Conservation (phyloP, 2,329 filamentous ascomycete species). For the Phaeosphaeria sp. region DNA sequence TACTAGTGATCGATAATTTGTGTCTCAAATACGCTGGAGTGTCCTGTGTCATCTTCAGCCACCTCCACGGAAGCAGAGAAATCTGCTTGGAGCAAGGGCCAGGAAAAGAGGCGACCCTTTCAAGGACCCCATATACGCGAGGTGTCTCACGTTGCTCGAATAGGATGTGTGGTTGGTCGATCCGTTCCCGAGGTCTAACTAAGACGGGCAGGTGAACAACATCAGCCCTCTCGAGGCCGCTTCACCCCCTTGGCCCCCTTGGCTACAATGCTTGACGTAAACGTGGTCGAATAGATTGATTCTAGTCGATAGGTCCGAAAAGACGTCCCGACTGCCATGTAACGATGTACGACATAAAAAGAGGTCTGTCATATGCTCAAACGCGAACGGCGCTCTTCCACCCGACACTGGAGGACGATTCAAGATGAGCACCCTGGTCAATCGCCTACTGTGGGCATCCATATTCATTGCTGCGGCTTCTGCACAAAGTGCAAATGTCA, state of each 20-base stretch:
- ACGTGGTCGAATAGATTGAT: not conserved
- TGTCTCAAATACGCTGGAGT: too few species aligned
- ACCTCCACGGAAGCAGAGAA: too few species aligned
- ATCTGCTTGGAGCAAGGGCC: too few species aligned
- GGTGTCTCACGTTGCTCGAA: constrained; percentile 26
- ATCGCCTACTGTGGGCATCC: not conserved
- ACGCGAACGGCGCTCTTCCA: not conserved
- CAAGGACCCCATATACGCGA: not conserved
- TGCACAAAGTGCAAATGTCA: constrained; percentile 20
- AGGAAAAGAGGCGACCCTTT: not conserved
- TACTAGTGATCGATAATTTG: too few species aligned
- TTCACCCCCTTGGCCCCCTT: constrained; percentile 1
- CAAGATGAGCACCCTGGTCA: not conserved
- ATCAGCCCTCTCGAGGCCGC: not conserved
- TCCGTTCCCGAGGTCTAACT: constrained; percentile 8
- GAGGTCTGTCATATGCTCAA: not conserved
- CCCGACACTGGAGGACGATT: not conserved
- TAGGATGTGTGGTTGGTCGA: constrained; percentile 18
- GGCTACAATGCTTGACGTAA: constrained; percentile 1
- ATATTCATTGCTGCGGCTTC: not conserved
- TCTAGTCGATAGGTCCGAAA: not conserved
- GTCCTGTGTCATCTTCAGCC: too few species aligned
- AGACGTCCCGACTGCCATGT: not conserved
- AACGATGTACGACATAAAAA: not conserved
- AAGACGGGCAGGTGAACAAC: constrained; percentile 17